A percentile compares a stretch with the other conserved stretches of the same genome.
These are phyloP conservation scores for Acanthamoeba castellanii DNA, from an alignment of 208 protist genomes.

Conservation along the genomic window DNA sequence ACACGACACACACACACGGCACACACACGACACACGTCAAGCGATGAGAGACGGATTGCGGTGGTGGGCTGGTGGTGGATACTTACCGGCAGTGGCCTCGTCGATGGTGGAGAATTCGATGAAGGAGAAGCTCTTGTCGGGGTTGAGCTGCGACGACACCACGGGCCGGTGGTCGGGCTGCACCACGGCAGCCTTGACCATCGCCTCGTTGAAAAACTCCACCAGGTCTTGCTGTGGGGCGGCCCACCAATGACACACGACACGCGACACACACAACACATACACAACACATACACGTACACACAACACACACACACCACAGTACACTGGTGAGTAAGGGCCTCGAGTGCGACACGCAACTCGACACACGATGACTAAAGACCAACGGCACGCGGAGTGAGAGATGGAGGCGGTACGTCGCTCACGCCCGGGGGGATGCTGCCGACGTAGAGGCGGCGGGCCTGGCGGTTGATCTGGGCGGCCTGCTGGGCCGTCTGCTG, in stretches of 20 bases:
- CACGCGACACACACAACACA: background rate
- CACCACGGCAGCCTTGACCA: conserved; percentile 17
- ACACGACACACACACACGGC: too few species aligned
- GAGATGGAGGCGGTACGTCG: conserved; percentile 47
- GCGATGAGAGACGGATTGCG: background rate
- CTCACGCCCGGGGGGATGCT: conserved; percentile 82
- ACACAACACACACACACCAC: too few species aligned
- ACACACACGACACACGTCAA: too few species aligned
- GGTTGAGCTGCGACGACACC: conserved; percentile 76
- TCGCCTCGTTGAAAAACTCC: conserved; percentile 83
- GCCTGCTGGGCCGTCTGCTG: conserved; percentile 11
- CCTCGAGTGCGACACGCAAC: too few species aligned
- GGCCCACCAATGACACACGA: background rate
- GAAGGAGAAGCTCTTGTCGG: conserved; percentile 83
- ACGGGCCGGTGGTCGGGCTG: conserved; percentile 43
- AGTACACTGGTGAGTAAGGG: too few species aligned
- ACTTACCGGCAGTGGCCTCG: conserved; percentile 78
- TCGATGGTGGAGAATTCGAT: conserved; percentile 82
- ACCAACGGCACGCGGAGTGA: background rate
- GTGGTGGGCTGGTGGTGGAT: too few species aligned
- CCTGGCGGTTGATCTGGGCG: conserved; percentile 28
- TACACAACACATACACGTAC: background rate
- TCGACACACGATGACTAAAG: too few species aligned
- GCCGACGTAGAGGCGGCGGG: conserved; percentile 83
- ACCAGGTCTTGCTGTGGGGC: conserved; percentile 67